Evolutionary conservation across 164 flowering plant genomes (phyloP), one percentile per base, ranked within the genome.

Genomic region (Euptelea pleiosperma): DNA sequence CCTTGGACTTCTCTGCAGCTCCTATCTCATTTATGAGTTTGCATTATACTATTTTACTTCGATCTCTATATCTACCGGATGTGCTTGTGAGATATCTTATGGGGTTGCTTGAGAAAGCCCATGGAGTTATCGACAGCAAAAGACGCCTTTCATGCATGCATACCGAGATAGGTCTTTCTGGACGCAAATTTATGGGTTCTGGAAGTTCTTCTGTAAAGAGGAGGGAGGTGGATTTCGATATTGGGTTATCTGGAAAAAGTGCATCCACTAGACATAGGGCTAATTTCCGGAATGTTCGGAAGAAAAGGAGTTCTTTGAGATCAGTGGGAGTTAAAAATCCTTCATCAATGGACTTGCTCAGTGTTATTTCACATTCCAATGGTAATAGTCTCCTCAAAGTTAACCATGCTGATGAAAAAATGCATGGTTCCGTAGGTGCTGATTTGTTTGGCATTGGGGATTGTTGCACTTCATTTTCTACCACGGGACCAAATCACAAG

Each of bases 11-110:
- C 70, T 70, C 79, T 60, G 81, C 96, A 8, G 60, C 75, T 62
- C 93, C 96, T n/a, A 36, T 14, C 19, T 74, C 69, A 62, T 92
- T 92, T 69, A 62, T 71, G 74, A 47, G 61, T 31, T 55, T 84
- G 73, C 83, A 87, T 72, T 47, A 62, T 43, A 39, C 53, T 40
- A 57, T 80, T 67, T 43, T 59, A 31, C 59, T 82, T 51, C 57
- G 79, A 28, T 60, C 67, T 28, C 53, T 41, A 18, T 43, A 45
- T 62, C 31, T 46, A 35, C 60, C 68, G 10, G 37, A 36, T 45
- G 56, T 47, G 37, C 67, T 55, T 56, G 62, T 30, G 48, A 60
- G 33, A 45, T 58, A 35, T 52, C 54, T 44, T 1, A 16, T 22
- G 52, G 61, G 33, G 34, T 9, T 44, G 36, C 25, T 28, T 0